These are phyloP conservation scores for Durotheca rogersii DNA, from an alignment of 495 filamentous ascomycete species.

Conservation along the genomic window DNA sequence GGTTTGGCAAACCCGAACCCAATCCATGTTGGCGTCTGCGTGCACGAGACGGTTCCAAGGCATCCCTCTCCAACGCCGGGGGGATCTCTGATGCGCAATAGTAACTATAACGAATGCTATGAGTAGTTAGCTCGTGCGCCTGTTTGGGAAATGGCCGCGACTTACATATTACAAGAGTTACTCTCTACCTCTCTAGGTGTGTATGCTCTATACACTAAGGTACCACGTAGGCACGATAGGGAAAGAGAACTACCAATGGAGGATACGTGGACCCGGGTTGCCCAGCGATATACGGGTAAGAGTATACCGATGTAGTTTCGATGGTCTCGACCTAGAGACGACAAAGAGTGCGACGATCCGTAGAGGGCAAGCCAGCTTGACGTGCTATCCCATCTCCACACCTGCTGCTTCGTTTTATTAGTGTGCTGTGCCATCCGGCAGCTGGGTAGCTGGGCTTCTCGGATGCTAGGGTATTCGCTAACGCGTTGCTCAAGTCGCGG, in stretches of 20 bases:
- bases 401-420: slow-evolving; percentile 2
- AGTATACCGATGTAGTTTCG: too few relatives aligned
- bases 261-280: too few relatives aligned
- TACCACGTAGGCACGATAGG: neutral
- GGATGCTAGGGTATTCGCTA: slow-evolving; percentile 11
- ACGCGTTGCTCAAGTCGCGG: slow-evolving; percentile 6
- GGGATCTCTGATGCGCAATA: too few relatives aligned
- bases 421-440: neutral
- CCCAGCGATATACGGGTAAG: too few relatives aligned
- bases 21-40: slow-evolving; percentile 16
- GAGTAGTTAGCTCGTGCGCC: slow-evolving; percentile 7
- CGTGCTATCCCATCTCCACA: slow-evolving; percentile 8
- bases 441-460: slow-evolving; percentile 3
- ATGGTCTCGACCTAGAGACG: neutral
- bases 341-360: slow-evolving; percentile 5
- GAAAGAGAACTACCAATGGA: too few relatives aligned
- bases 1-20: slow-evolving; percentile 16
- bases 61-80: too few relatives aligned
- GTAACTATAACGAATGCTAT: too few relatives aligned
- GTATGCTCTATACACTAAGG: too few relatives aligned
- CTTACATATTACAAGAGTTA: neutral
- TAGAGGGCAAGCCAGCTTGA: slow-evolving; percentile 2
- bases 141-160: slow-evolving; percentile 14
- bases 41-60: slow-evolving; percentile 23
- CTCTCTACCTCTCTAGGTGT: neutral